Conservation (phyloP, 106 monocot genomes). For the Ottelia alismoides region DNA sequence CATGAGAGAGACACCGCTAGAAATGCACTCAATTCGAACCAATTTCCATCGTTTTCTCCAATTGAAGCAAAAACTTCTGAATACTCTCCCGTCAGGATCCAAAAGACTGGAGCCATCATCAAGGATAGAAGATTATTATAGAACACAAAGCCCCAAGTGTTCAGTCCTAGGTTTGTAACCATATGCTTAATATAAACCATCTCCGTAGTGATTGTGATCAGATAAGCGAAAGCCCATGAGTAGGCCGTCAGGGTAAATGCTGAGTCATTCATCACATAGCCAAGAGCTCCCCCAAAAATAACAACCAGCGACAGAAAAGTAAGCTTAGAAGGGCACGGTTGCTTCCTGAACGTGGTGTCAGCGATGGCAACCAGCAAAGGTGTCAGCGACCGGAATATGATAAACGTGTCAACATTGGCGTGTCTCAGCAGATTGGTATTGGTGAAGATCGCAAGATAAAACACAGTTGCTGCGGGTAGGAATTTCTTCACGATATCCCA, state of each 20-base stretch:
- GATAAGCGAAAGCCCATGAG: conserved; percentile 71
- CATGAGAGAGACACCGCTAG: conserved; percentile 57
- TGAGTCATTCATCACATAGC: conserved; percentile 62
- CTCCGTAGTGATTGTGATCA: conserved; percentile 67
- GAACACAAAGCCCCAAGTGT: conserved; percentile 78
- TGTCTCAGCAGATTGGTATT: too few species aligned
- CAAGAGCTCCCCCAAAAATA: conserved; percentile 58
- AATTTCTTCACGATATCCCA: conserved; percentile 54
- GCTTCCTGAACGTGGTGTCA: conserved; percentile 63
- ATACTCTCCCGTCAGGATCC: conserved; percentile 65
- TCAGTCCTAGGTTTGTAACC: too few species aligned
- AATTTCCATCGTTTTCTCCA: conserved; percentile 7
- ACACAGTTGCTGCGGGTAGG: too few species aligned
- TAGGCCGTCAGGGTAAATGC: conserved; percentile 63
- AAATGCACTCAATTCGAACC: conserved; percentile 32
- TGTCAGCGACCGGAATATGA: conserved; percentile 65
- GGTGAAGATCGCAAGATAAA: too few species aligned
- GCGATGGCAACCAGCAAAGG: conserved; percentile 70
- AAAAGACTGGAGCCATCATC: conserved; percentile 67
- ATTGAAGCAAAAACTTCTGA: conserved; percentile 25
- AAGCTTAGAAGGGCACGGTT: conserved; percentile 65
- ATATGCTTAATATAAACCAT: conserved; percentile 92
- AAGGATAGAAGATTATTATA: conserved; percentile 76
- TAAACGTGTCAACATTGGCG: too few species aligned
- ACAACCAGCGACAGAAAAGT: conserved; percentile 63